A percentile compares a stretch with the other conserved stretches of the same genome.
phyloP scores from a whole-genome alignment of 1,284 basidiomycete species.

The Ustilago esculenta region DNA sequence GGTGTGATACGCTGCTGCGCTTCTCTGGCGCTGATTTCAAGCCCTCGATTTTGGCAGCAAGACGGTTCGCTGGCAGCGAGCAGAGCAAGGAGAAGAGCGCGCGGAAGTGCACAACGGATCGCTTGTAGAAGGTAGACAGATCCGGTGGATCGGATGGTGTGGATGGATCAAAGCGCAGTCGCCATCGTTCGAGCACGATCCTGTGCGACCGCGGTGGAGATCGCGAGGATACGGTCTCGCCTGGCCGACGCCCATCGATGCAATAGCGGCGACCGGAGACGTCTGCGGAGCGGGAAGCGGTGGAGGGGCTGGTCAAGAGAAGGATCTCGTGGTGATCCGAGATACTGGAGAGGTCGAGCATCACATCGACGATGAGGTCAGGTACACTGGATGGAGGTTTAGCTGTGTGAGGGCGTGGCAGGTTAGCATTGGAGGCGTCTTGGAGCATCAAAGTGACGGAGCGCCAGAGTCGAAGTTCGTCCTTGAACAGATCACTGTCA shows the following conservation, averaged over 20 bases:
- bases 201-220: neutral
- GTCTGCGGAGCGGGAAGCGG: neutral
- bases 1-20: neutral
- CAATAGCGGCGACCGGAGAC: slow-evolving; percentile 2
- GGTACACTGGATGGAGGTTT: slow-evolving; percentile 39
- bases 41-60: slow-evolving; percentile 47
- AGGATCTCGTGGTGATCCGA: slow-evolving; percentile 22
- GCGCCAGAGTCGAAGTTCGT: slow-evolving; percentile 66
- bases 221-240: neutral
- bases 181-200: slow-evolving; percentile 54
- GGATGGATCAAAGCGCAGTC: slow-evolving; percentile 27
- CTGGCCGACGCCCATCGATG: slow-evolving; percentile 22
- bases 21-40: slow-evolving; percentile 9
- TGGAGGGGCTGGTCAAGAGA: slow-evolving; percentile 6
- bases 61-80: slow-evolving; percentile 54
- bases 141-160: slow-evolving; percentile 39
- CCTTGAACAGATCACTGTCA: slow-evolving; percentile 63
- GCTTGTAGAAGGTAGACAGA: slow-evolving; percentile 66
- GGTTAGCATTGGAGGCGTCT: slow-evolving; percentile 3
- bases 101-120: slow-evolving; percentile 65
- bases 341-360: slow-evolving; percentile 60
- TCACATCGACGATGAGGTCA: slow-evolving; percentile 64
- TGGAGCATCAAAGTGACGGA: slow-evolving; percentile 39
- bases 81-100: slow-evolving; percentile 59
- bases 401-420: no score